Base-by-base conservation (phyloP, 345 rosid genomes). In the Mercurialis annua region DNA sequence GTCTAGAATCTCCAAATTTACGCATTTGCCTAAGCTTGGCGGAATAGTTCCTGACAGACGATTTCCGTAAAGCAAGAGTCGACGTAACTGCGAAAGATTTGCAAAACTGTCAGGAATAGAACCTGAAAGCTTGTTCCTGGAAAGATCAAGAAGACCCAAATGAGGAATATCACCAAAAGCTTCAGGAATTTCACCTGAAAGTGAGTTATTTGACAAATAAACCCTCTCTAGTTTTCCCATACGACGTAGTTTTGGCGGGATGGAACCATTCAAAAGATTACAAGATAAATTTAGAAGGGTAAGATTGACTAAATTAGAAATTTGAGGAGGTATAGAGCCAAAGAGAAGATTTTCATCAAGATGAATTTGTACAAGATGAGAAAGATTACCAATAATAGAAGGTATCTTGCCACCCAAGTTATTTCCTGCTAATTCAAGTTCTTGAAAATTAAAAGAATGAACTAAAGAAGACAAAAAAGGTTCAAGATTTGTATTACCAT, bases 111-210 rank as follows among this genome's bases (percentile, higher is more conserved):
- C 91, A 0, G 99, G 96, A 59, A 94, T 80, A 6, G 81, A 75
- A 51, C 96, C 96, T 6, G 96, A 84, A 62, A 94, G 89, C 70
- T 78, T 82, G 90, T 94, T 94, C 68, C 69, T 81, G 0, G 99
- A 94, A 61, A 94, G 71, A 66, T 94, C 96, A 44, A 90, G 82
- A 29, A 94, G 95, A 27, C 99, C 99, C 17, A 93, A 74, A 69
- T 76, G 87, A 20, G 92, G 80, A 69, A 86, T 80, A n/a, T 80
- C 76, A 0, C 96, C 99, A 10, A 90, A 73, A 46, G 84, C 91
- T 0, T 69, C 44, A 0, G 99, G 99, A 71, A 93, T 86, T 63
- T 83, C 87, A 34, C 97, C 91, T 5, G 80, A 84, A 49, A 94
- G 80, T 10, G 74, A 82, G 47, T 94, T 94, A 57, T 87, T 81